Percentiles rank a stretch among this genome's conserved stretches.
Conservation (phyloP, 768 basidiomycete genomes). For the Favolaschia claudopus region DNA sequence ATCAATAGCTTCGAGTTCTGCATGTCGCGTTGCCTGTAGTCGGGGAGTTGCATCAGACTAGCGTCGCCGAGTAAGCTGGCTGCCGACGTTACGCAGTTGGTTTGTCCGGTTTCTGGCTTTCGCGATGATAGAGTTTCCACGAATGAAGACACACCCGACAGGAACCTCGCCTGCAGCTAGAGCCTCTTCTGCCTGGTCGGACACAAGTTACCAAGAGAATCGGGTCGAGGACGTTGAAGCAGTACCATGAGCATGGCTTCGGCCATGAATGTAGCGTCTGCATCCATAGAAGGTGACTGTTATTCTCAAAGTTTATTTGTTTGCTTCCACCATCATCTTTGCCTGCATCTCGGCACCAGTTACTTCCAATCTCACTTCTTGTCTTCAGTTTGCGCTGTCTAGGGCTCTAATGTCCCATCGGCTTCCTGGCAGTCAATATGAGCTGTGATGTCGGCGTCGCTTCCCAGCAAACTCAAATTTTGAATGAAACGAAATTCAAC, state of each 20-base stretch:
- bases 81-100: conserved; percentile 84
- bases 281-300: not conserved
- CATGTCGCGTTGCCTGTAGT: conserved; percentile 90
- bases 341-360: not conserved
- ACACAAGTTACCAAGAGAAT: conserved; percentile 18
- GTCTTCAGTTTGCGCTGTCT: too few relatives aligned
- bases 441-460: too few relatives aligned
- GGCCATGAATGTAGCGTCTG: conserved; percentile 55
- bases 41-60: too few relatives aligned
- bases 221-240: not conserved
- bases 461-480: too few relatives aligned
- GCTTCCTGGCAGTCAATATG: too few relatives aligned
- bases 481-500: too few relatives aligned
- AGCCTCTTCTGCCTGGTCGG: conserved; percentile 81
- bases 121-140: conserved; percentile 79
- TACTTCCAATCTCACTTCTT: not conserved
- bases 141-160: conserved; percentile 95
- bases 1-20: conserved; percentile 97
- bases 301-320: too few relatives aligned
- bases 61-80: too few relatives aligned
- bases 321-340: not conserved
- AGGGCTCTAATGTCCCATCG: too few relatives aligned
- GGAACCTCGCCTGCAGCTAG: conserved; percentile 88
- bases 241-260: conserved; percentile 83
- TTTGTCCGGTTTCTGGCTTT: conserved; percentile 93